Conservation (phyloP, 768 basidiomycete species). For the Lentinula lateritia region DNA sequence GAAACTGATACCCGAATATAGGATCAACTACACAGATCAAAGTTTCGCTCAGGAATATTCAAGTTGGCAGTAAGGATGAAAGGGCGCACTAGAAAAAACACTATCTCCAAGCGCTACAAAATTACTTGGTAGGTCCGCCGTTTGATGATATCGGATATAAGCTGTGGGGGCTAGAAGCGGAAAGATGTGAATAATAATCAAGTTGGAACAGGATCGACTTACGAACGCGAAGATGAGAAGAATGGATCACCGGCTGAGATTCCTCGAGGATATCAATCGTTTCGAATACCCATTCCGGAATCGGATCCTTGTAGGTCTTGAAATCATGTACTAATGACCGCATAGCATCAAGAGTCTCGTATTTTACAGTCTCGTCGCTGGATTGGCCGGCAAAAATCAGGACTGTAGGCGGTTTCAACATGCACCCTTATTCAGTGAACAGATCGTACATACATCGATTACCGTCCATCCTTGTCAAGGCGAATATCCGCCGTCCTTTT, state of each 20-base stretch:
- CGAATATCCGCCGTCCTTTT: constrained; percentile 5
- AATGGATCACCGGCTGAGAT: background rate
- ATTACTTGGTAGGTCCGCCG: constrained; percentile 10
- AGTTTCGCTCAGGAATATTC: background rate
- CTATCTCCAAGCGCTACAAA: constrained; percentile 15
- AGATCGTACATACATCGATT: background rate
- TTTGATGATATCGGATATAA: constrained; percentile 13
- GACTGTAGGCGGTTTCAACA: background rate
- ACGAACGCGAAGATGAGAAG: constrained; percentile 6
- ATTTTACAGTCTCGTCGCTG: constrained; percentile 1
- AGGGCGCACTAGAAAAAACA: background rate
- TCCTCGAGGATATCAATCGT: constrained; percentile 12
- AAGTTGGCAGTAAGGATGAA: background rate
- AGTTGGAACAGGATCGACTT: background rate
- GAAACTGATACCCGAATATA: constrained; percentile 10
- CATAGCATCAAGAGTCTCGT: constrained; percentile 9
- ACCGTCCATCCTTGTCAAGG: background rate
- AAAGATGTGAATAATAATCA: background rate
- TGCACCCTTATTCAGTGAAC: constrained; percentile 4
- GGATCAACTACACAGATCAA: constrained; percentile 9
- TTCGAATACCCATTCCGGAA: constrained; percentile 12
- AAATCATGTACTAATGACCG: constrained; percentile 11
- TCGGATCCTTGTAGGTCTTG: background rate
- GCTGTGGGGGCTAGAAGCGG: constrained; percentile 8
- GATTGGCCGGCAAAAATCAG: background rate